Conservation (phyloP, 495 filamentous ascomycete genomes). For the Glarea lozoyensis region DNA sequence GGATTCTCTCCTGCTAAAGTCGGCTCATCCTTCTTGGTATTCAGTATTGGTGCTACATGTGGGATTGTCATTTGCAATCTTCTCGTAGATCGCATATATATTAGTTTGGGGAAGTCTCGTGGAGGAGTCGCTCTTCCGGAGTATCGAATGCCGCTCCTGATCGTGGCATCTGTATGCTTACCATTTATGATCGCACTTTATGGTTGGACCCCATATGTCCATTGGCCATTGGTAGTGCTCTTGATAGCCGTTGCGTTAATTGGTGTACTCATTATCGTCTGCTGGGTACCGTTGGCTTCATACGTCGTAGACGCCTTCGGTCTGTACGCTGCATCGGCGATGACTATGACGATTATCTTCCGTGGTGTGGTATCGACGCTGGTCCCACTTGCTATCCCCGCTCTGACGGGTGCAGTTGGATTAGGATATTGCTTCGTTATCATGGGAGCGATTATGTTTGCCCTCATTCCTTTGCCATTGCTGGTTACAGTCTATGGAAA, state of each 20-base stretch:
- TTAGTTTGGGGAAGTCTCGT: conserved; percentile 30
- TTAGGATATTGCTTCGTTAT: conserved; percentile 41
- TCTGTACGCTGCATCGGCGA: conserved; percentile 43
- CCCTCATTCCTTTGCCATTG: conserved; percentile 41
- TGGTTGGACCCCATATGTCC: conserved; percentile 36
- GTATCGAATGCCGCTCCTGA: conserved; percentile 39
- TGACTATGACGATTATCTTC: conserved; percentile 45
- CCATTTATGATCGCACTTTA: conserved; percentile 36
- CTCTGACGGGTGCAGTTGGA: conserved; percentile 34
- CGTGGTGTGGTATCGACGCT: conserved; percentile 46
- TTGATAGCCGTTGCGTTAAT: conserved; percentile 29
- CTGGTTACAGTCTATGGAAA: conserved; percentile 39
- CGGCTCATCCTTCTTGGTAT: conserved; percentile 38
- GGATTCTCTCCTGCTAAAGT: conserved; percentile 32
- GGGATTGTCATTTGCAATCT: conserved; percentile 37
- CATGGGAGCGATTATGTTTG: conserved; percentile 27
- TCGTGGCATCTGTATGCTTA: conserved; percentile 32
- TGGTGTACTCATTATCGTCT: conserved; percentile 32
- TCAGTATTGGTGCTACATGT: conserved; percentile 45
- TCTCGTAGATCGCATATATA: conserved; percentile 42
- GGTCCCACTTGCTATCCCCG: conserved; percentile 37
- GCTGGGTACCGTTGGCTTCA: conserved; percentile 38
- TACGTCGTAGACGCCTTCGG: conserved; percentile 53
- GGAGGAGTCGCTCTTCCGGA: conserved; percentile 36
- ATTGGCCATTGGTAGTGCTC: conserved; percentile 29